Base-by-base conservation (phyloP, 148 eudicot genomes). In the Cornus florida region DNA sequence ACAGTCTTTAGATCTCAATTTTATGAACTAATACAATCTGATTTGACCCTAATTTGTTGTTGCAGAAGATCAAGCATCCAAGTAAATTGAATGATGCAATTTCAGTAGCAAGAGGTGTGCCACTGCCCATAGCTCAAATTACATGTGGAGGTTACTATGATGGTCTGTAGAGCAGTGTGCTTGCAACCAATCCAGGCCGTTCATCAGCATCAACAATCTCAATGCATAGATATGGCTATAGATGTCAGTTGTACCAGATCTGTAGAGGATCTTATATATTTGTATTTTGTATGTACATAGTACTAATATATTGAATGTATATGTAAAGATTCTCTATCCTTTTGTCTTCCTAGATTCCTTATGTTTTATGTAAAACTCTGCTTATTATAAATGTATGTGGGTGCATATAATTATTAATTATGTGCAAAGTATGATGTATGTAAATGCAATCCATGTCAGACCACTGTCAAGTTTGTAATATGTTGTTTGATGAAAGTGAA, bases 101-200 rank as follows among this genome's bases (percentile, higher is more conserved):
- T 7, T 84, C 93, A 64, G 87, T 85, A 43, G 85, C 74, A 38
- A 88, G 91, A 86, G 98, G 97, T 50, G 90, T 88, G 76, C 88
- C 95, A 10, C 20, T 90, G n/a, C 78, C 84, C 69, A 89, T 91
- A 80, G 97, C 97, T 78, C 95, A 88, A 17, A 80, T 92, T 35
- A 90, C 95, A 20, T 38, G 84, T 79, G 97, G 95, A 9, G 98
- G 97, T 35, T 88, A 90, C 75, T 84, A 84, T 77, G 97, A 92
- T 82, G 89, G 88, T 73, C 83, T 86, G 28, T 88, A 78, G 41
- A 71, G 43, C 41, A 56, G 4, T 50, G 23, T n/a, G 23, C 20
- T 1, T 57, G 62, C 62, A 13, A 19, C 0, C 3, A 2, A 57
- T 62, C 66, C 66, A 62, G 23, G 20, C 23, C 3, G 17, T 14